A percentile compares a stretch with the other conserved stretches of the same genome.
Conservation (phyloP, 2,329 filamentous ascomycete genomes). For the Colletotrichum phormii region DNA sequence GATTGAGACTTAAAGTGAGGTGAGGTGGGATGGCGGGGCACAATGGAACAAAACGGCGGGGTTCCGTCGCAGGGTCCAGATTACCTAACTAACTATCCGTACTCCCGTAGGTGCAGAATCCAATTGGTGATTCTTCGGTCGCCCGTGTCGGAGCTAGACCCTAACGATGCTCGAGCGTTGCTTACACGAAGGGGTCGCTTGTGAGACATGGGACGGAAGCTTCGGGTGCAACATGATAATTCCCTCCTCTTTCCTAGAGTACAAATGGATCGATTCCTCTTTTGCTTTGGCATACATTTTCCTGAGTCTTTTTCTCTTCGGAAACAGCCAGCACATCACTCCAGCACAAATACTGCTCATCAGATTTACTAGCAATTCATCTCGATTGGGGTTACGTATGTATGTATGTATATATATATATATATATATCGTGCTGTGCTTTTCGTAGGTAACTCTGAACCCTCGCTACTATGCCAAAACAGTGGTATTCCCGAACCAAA, state of each 20-base stretch:
- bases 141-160: background rate
- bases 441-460: background rate
- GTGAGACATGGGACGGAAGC: constrained; percentile 8
- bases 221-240: background rate
- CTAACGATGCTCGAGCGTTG: background rate
- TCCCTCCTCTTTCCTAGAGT: background rate
- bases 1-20: background rate
- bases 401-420: too few species aligned
- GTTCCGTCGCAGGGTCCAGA: constrained; percentile 8
- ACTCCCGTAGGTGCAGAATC: too few species aligned
- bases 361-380: background rate
- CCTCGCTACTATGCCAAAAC: constrained; percentile 30
- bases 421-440: background rate
- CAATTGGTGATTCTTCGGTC: too few species aligned
- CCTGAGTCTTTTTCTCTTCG: too few species aligned
- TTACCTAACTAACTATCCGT: constrained; percentile 22
- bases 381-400: background rate
- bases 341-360: background rate
- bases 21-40: constrained; percentile 23
- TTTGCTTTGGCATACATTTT: background rate
- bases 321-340: too few species aligned
- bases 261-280: background rate
- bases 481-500: constrained; percentile 11
- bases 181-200: background rate
- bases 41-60: background rate